Percentiles rank a stretch among this genome's conserved stretches.
phyloP scores from a whole-genome alignment of 2,329 filamentous ascomycete species.

The Trichoderma atroviride region DNA sequence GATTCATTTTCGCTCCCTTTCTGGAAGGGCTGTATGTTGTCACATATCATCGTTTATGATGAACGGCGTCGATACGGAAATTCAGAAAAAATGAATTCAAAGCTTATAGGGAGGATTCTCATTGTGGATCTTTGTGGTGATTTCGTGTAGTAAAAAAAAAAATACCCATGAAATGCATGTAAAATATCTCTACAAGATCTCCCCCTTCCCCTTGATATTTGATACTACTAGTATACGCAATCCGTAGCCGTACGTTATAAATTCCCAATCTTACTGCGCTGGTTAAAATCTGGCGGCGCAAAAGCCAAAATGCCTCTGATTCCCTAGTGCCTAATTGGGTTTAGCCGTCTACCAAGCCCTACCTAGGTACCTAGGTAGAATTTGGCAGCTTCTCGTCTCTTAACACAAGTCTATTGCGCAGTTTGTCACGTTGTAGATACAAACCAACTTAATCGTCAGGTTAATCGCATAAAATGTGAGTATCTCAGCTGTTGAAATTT shows the following conservation, averaged over 20 bases:
- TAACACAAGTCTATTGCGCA: constrained; percentile 44
- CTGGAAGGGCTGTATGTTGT: constrained; percentile 68
- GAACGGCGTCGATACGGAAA: constrained; percentile 70
- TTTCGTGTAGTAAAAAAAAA: constrained; percentile 30
- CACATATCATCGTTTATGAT: constrained; percentile 60
- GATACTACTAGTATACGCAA: background rate
- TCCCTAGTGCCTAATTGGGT: constrained; percentile 49
- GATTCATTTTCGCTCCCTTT: constrained; percentile 60
- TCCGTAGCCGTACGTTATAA: background rate
- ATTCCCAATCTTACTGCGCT: background rate
- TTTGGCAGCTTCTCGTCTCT: constrained; percentile 43
- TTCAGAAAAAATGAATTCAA: constrained; percentile 51
- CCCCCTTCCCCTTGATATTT: background rate
- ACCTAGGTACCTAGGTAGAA: constrained; percentile 35
- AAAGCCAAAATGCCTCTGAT: constrained; percentile 34
- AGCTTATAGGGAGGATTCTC: constrained; percentile 29
- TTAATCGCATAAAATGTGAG: constrained; percentile 43
- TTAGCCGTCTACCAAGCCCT: constrained; percentile 50
- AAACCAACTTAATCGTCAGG: constrained; percentile 39
- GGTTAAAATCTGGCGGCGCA: background rate
- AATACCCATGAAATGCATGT: constrained; percentile 32
- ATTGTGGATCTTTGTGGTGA: constrained; percentile 34
- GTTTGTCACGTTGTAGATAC: constrained; percentile 37
- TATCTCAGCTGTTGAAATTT: background rate
- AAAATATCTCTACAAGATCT: constrained; percentile 32